These are phyloP conservation scores for Xylaria flabelliformis DNA, from an alignment of 495 filamentous ascomycete genomes.

Conservation along the genomic window DNA sequence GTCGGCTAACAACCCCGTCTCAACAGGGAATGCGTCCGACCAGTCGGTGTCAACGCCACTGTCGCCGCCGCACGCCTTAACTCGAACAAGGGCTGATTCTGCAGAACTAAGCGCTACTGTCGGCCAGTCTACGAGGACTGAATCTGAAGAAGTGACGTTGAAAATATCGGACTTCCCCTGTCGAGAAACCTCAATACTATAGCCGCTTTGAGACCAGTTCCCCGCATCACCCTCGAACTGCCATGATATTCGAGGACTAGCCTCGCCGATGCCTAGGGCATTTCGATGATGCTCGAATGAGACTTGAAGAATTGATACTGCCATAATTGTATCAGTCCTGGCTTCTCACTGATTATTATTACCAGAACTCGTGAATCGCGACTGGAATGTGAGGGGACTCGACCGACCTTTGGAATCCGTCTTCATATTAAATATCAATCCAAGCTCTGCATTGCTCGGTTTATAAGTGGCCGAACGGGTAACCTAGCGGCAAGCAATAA, in stretches of 20 bases:
- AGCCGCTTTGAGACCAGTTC: constrained; percentile 38
- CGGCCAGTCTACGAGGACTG: constrained; percentile 60
- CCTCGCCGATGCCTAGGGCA: constrained; percentile 38
- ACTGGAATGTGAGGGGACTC: neutral
- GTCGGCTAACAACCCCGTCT: constrained; percentile 46
- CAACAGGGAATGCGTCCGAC: constrained; percentile 46
- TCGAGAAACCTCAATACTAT: constrained; percentile 36
- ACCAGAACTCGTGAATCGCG: neutral
- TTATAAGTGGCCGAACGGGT: neutral
- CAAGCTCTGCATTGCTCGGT: neutral
- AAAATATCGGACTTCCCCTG: constrained; percentile 31
- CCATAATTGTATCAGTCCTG: constrained; percentile 28
- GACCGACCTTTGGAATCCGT: constrained; percentile 12
- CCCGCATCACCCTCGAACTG: constrained; percentile 33
- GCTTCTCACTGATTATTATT: neutral
- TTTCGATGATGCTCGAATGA: constrained; percentile 41
- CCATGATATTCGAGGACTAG: constrained; percentile 43
- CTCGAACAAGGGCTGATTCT: constrained; percentile 49
- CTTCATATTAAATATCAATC: neutral
- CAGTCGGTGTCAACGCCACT: constrained; percentile 43
- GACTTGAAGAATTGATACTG: constrained; percentile 40
- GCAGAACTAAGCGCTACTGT: constrained; percentile 49
- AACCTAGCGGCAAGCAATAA: neutral
- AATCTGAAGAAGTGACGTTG: constrained; percentile 41
- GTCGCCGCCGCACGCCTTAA: constrained; percentile 43